phyloP scores from a whole-genome alignment of 108 stramenopile species.

The Skeletonema potamos region DNA sequence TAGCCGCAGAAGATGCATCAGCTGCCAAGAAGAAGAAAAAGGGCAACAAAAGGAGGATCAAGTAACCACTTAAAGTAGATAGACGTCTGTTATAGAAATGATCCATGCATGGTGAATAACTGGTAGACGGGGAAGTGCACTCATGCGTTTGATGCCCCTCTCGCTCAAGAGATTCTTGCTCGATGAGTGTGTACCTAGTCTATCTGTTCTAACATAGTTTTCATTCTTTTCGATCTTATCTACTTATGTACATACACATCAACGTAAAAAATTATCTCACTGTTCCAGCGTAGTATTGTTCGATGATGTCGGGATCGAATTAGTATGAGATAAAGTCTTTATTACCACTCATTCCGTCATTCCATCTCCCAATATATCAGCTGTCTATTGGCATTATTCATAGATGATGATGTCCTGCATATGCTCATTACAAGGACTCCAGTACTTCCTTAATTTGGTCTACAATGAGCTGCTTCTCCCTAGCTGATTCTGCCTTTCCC shows the following conservation, averaged over 20 bases:
- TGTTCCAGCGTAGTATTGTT: too few species aligned
- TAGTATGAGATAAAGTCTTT: neutral
- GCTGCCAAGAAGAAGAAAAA: slow-evolving; percentile 56
- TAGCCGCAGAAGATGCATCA: slow-evolving; percentile 66
- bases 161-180: too few species aligned
- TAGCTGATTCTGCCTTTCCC: slow-evolving; percentile 27
- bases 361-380: neutral
- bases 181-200: too few species aligned
- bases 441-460: slow-evolving; percentile 42
- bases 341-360: neutral
- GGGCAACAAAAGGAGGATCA: slow-evolving; percentile 63
- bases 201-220: too few species aligned
- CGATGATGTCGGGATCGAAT: neutral
- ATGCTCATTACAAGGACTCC: slow-evolving; percentile 18
- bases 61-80: neutral
- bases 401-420: neutral
- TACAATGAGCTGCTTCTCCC: slow-evolving; percentile 35
- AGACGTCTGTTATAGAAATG: neutral
- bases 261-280: too few species aligned
- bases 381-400: neutral
- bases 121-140: too few species aligned
- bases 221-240: too few species aligned
- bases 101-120: too few species aligned
- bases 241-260: too few species aligned
- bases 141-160: too few species aligned